Evolutionary conservation across 805 yeast species (phyloP).

Genomic region (Maudiozyma pseudohumilis): DNA sequence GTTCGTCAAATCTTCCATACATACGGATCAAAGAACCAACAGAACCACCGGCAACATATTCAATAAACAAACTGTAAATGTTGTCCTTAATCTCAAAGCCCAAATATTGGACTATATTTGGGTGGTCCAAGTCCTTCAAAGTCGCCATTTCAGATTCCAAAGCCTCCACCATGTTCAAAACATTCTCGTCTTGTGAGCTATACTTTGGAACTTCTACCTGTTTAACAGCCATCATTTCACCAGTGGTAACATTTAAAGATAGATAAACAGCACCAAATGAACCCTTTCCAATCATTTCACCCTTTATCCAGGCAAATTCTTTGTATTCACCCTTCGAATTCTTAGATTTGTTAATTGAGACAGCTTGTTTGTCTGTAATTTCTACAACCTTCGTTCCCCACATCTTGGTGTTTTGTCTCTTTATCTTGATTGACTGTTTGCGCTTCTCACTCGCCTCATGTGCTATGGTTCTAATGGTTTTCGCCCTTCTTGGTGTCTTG

Average conservation of each 20-base stretch:
- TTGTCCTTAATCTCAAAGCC: constrained; percentile 76
- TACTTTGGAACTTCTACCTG: constrained; percentile 66
- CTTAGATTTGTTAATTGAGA: constrained; percentile 55
- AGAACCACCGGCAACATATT: constrained; percentile 97
- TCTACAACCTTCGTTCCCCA: constrained; percentile 96
- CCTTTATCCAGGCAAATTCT: constrained; percentile 96
- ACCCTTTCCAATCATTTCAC: constrained; percentile 93
- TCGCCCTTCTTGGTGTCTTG: constrained; percentile 52
- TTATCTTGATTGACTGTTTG: constrained; percentile 32
- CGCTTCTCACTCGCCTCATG: constrained; percentile 73
- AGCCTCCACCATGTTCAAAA: constrained; percentile 64
- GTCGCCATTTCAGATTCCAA: constrained; percentile 86
- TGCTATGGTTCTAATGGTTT: constrained; percentile 88
- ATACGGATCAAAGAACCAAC: constrained; percentile 76
- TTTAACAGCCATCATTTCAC: constrained; percentile 97
- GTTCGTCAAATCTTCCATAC: constrained; percentile 79
- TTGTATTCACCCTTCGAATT: constrained; percentile 59
- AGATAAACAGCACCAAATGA: constrained; percentile 91
- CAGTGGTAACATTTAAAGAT: constrained; percentile 90
- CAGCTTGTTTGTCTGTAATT: constrained; percentile 64
- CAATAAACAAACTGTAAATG: constrained; percentile 79
- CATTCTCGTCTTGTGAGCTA: constrained; percentile 34
- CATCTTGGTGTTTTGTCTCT: constrained; percentile 82
- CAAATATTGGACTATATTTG: constrained; percentile 88
- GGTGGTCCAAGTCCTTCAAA: constrained; percentile 85